Conservation (phyloP, 192 early-diverging fungal species). For the Backusella luteola region DNA sequence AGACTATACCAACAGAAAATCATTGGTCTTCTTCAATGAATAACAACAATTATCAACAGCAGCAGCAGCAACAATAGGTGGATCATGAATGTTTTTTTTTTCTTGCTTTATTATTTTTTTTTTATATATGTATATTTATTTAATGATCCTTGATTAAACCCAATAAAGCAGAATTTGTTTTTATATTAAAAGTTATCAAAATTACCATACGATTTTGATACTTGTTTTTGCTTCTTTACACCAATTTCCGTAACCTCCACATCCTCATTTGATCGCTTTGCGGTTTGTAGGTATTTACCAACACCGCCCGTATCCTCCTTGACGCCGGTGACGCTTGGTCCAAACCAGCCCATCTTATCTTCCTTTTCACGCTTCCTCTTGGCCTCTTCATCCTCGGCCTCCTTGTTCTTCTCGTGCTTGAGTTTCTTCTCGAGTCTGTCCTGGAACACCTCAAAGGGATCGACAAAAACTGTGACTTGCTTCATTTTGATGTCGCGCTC, state of each 20-base stretch:
- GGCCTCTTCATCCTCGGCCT: slow-evolving; percentile 34
- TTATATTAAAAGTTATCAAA: slow-evolving; percentile 34
- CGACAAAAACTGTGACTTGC: slow-evolving; percentile 72
- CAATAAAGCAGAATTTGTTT: not conserved
- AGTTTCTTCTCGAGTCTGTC: slow-evolving; percentile 68
- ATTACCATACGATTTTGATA: slow-evolving; percentile 36
- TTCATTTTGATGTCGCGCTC: slow-evolving; percentile 71
- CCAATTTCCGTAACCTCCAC: not conserved
- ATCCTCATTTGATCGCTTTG: slow-evolving; percentile 16
- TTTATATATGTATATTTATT: not conserved
- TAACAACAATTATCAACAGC: not conserved
- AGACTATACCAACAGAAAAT: not conserved
- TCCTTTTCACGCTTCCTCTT: slow-evolving; percentile 55
- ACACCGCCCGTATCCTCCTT: slow-evolving; percentile 43
- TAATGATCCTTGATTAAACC: not conserved
- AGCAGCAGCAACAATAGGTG: too few relatives aligned
- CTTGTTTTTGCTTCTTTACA: slow-evolving; percentile 34
- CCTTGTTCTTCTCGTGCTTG: slow-evolving; percentile 41
- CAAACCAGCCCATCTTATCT: slow-evolving; percentile 74
- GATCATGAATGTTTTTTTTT: not conserved
- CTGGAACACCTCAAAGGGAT: slow-evolving; percentile 80
- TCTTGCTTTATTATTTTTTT: not conserved
- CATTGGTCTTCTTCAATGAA: not conserved
- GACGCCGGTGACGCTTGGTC: slow-evolving; percentile 51
- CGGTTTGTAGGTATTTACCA: slow-evolving; percentile 63